Percentiles rank a stretch among this genome's conserved stretches.
Evolutionary conservation across 345 rosid genomes (phyloP).

Genomic region (Draba incana): DNA sequence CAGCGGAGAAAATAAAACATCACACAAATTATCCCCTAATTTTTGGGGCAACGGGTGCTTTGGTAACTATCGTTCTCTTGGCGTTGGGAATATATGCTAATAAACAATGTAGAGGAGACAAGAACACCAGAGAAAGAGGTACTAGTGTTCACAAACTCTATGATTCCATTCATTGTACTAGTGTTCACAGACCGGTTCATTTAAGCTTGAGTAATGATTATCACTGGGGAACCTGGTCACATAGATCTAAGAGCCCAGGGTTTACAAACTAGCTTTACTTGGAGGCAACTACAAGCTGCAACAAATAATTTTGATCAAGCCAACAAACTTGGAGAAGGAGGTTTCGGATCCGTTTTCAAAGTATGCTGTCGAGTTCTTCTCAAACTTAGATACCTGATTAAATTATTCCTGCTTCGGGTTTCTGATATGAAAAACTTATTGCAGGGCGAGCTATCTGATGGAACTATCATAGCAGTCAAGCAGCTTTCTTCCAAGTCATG

Average conservation of each 20-base stretch:
- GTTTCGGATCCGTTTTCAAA: conserved; percentile 41
- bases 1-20: conserved; percentile 25
- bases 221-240: not conserved
- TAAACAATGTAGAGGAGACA: conserved; percentile 26
- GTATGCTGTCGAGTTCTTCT: conserved; percentile 22
- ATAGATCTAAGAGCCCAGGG: conserved; percentile 21
- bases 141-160: conserved; percentile 6
- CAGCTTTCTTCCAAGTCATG: conserved; percentile 48
- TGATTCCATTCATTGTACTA: not conserved
- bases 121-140: conserved; percentile 14
- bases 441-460: conserved; percentile 39
- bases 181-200: too few relatives aligned
- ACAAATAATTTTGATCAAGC: conserved; percentile 32
- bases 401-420: not conserved
- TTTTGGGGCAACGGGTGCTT: not conserved
- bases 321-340: conserved; percentile 45
- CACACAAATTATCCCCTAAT: conserved; percentile 12
- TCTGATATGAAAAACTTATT: not conserved
- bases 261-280: conserved; percentile 28
- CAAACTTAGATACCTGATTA: not conserved
- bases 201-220: not conserved
- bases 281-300: conserved; percentile 36
- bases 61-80: conserved; percentile 25
- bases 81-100: conserved; percentile 42
- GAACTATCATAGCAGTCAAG: conserved; percentile 46